These are phyloP conservation scores for Malus hybrid DNA, from an alignment of 331 rosid genomes.

Conservation along the genomic window DNA sequence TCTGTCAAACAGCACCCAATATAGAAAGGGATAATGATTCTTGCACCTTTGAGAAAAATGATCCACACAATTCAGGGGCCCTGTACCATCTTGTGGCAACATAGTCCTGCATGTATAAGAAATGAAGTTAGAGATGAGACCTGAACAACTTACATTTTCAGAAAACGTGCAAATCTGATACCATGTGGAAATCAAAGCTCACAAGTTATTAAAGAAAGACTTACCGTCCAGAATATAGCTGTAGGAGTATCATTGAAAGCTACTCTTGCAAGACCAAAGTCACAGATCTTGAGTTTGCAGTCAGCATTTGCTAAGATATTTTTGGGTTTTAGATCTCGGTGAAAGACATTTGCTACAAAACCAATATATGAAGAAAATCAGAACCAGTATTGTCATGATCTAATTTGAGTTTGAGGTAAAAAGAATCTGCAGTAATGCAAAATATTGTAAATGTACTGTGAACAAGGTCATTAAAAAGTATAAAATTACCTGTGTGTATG, in stretches of 20 bases:
- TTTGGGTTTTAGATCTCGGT: constrained; percentile 96
- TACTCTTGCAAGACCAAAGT: constrained; percentile 99
- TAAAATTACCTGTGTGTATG: constrained; percentile 77
- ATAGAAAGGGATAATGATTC: constrained; percentile 6
- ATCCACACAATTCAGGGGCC: constrained; percentile 99
- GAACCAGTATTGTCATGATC: constrained; percentile 8
- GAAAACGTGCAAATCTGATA: background rate
- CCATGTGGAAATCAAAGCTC: background rate
- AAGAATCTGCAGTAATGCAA: background rate
- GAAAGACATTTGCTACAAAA: constrained; percentile 91
- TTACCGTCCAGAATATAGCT: constrained; percentile 98
- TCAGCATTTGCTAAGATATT: constrained; percentile 98
- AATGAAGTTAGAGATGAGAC: background rate
- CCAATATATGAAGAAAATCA: constrained; percentile 29
- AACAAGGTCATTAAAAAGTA: constrained; percentile 1
- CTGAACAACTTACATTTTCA: background rate
- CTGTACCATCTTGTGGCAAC: constrained; percentile 99
- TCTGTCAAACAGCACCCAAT: background rate
- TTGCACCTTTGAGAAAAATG: constrained; percentile 93
- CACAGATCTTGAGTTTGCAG: constrained; percentile 97
- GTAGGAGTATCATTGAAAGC: constrained; percentile 98
- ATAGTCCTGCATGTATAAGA: constrained; percentile 61
- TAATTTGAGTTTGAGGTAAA: background rate
- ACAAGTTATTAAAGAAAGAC: constrained; percentile 9
- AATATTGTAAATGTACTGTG: background rate